These are phyloP conservation scores for Candida koratica DNA, from an alignment of 805 yeast genomes.

Conservation along the genomic window DNA sequence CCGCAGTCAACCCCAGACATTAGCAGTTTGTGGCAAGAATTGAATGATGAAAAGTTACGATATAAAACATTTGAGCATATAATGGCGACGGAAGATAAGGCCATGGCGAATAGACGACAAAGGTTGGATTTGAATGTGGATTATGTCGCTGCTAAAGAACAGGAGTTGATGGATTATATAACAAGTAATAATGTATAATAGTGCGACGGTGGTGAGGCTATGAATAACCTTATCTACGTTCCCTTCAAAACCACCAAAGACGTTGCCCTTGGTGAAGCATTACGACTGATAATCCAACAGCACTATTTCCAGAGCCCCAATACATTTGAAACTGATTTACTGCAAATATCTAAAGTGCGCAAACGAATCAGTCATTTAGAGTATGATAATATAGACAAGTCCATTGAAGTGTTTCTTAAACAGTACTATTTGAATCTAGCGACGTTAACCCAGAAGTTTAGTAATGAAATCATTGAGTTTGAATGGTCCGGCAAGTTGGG, in stretches of 20 bases:
- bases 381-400: slow-evolving; percentile 22
- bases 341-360: slow-evolving; percentile 42
- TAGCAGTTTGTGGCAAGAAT: neutral
- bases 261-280: slow-evolving; percentile 36
- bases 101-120: slow-evolving; percentile 12
- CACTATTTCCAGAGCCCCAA: slow-evolving; percentile 42
- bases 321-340: slow-evolving; percentile 28
- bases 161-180: neutral
- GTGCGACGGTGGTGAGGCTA: no score
- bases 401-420: slow-evolving; percentile 36
- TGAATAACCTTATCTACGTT: slow-evolving; percentile 43
- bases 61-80: slow-evolving; percentile 6
- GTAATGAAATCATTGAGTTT: slow-evolving; percentile 55
- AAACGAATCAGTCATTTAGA: slow-evolving; percentile 34
- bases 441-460: slow-evolving; percentile 53
- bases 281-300: slow-evolving; percentile 43
- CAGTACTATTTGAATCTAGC: slow-evolving; percentile 47
- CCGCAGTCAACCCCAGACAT: neutral
- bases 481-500: slow-evolving; percentile 74
- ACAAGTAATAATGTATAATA: no score
- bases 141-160: slow-evolving; percentile 1
- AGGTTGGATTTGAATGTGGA: slow-evolving; percentile 25
- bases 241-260: slow-evolving; percentile 48
- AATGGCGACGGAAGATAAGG: slow-evolving; percentile 7
- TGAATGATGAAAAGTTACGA: neutral